Base-by-base conservation (phyloP, 441 rosid species). In the Gossypium davidsonii region DNA sequence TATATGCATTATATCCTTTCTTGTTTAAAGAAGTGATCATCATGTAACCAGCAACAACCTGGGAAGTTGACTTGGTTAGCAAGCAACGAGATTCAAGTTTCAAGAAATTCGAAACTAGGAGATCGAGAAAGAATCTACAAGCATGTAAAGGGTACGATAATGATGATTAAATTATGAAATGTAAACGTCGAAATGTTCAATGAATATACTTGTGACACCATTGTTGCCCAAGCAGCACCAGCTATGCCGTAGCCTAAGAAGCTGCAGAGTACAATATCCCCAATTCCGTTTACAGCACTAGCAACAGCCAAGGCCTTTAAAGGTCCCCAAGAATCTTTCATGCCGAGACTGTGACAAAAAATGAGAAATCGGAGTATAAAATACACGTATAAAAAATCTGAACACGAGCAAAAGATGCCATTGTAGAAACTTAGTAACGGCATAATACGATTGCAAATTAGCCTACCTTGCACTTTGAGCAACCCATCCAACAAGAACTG, bases 161-260 rank as follows among this genome's bases (percentile, higher is more conserved):
- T n/a, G 28, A 65, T 31, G 48, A 31, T 44, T 26, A 31, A 51
- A 69, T 17, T 10, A 69, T 17, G 28, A 53, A 69, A 31, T 21
- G 12, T 28, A 8, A 51, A 52, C 2, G 9, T 17, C 14, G 20
- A 67, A 61, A 71, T 11, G 52, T 7, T 73, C 67, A 39, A 34
- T 66, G 60, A 73, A 57, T 87, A 70, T 85, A 94, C 98, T 73
- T 94, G 97, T 31, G 98, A 92, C 46, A 83, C 91, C 94, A 89
- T 89, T 12, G 98, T 91, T 56, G 97, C 98, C 99, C 97, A 94
- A 60, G 98, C 97, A 64, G 96, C 97, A 76, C 99, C 97, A 73
- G 96, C 93, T 71, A 92, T 90, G 51, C 97, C 91, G n/a, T 83
- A 92, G 73, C 93, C 94, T 67, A 92, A 80, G 77, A 86, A 77